phyloP scores from a whole-genome alignment of 139 green algal genomes.

The Dunaliella sp. region DNA sequence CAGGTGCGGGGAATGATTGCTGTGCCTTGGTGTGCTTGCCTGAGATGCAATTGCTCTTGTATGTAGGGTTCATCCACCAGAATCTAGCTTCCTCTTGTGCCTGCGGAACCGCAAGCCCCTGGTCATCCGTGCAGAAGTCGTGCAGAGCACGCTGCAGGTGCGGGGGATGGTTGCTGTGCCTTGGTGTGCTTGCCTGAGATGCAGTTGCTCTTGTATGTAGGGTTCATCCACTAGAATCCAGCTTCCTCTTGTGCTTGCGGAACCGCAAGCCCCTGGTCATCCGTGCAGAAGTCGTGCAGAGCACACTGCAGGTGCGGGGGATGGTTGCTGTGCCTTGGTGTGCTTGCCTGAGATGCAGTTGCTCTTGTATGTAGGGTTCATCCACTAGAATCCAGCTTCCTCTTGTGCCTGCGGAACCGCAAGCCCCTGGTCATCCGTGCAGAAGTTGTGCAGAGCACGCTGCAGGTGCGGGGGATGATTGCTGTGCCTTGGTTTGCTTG shows the following conservation, averaged over 20 bases:
- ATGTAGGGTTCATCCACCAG: too few species aligned
- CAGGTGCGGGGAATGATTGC: not conserved
- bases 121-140: conserved; percentile 12
- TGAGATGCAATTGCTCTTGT: too few species aligned
- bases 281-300: not conserved
- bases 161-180: too few species aligned
- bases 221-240: too few species aligned
- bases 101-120: conserved; percentile 49
- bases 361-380: conserved; percentile 3
- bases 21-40: too few species aligned
- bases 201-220: conserved; percentile 5
- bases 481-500: too few species aligned
- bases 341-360: too few species aligned
- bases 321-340: too few species aligned
- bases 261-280: conserved; percentile 48
- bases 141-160: not conserved
- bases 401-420: conserved; percentile 52
- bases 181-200: too few species aligned
- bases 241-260: conserved; percentile 54
- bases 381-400: too few species aligned
- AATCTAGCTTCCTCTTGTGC: too few species aligned
- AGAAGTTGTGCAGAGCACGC: not conserved
- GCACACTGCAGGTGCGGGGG: not conserved
- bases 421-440: conserved; percentile 37
- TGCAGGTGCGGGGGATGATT: not conserved